Conservation (phyloP, 2,329 filamentous ascomycete genomes). For the Colletotrichum salicis region DNA sequence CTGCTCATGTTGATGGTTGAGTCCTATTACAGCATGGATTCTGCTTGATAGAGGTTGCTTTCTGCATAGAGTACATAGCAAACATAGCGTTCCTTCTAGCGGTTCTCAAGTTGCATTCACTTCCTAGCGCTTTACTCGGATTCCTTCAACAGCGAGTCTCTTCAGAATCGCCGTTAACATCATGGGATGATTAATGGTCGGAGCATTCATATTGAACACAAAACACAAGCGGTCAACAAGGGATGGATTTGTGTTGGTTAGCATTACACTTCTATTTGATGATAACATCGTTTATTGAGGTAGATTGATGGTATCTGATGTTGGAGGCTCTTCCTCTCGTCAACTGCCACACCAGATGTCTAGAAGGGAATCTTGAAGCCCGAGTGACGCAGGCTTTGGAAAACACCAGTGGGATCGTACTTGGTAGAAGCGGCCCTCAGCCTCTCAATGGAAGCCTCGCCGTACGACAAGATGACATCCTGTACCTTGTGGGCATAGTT, state of each 20-base stretch:
- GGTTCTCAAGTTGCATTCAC: background rate
- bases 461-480: constrained; percentile 50
- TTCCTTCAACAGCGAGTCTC: background rate
- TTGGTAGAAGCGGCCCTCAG: constrained; percentile 46
- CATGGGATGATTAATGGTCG: too few species aligned
- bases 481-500: constrained; percentile 56
- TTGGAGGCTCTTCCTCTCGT: background rate
- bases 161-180: background rate
- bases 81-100: background rate
- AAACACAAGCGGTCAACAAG: rapidly evolving
- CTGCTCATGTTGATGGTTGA: background rate
- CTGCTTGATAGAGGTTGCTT: background rate
- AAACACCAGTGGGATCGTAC: constrained; percentile 51
- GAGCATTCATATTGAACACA: too few species aligned
- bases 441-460: constrained; percentile 48
- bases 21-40: background rate
- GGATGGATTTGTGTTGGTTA: background rate
- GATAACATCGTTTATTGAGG: background rate
- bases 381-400: constrained; percentile 47
- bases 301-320: background rate
- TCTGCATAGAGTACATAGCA: background rate
- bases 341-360: background rate
- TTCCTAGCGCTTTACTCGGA: background rate
- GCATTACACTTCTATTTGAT: background rate
- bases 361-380: constrained; percentile 45